Evolutionary conservation across 192 early-diverging fungal genomes (phyloP), one percentile per base, ranked within the genome.

Genomic region (Linderina pennispora): DNA sequence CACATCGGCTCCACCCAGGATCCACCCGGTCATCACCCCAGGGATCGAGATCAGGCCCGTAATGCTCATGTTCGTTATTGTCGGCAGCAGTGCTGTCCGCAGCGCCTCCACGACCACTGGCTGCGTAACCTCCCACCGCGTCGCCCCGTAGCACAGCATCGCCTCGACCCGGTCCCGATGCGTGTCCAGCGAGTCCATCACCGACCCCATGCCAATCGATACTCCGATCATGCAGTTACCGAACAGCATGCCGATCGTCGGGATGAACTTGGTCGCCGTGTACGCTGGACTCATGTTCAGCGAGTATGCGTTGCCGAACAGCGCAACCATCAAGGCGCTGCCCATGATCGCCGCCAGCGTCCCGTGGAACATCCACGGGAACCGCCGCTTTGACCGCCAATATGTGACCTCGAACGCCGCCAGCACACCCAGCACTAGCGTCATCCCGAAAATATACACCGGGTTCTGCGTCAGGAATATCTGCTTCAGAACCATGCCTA

Each of bases 201-300:
- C 79, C 6, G 65, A 44, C 14, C 77, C 71, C 40, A 82, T 68
- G 0, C 80, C 87, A 36, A 90, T 64, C 10, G 85, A 78, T 31
- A 82, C 77, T 14, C 80, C 83, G 9, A 79, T 80, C 78, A 90
- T 85, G 32, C 77, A 67, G 53, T 88, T 91, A 23, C 88, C 89
- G 13, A 91, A 77, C 23, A 94, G 58, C 91, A 94, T 94, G 21
- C 88, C 91, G 6, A 94, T 65, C 0, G 85, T 89, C n/a, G 91
- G 88, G 36, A 94, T 87, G 45, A 89, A 94, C 56, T 84, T 79
- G 16, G 66, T 68, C 4, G 91, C 84, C 13, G 75, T 64, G 51
- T 77, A 86, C 40, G 86, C 81, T 3, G 88, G 88, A 17, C 58
- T 50, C 50, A 82, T 79, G 17, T 80, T 75, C 48, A 94, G 75